Evolutionary conservation across 371 early-diverging fungal genomes (phyloP).

Genomic region (Catenaria anguillulae): DNA sequence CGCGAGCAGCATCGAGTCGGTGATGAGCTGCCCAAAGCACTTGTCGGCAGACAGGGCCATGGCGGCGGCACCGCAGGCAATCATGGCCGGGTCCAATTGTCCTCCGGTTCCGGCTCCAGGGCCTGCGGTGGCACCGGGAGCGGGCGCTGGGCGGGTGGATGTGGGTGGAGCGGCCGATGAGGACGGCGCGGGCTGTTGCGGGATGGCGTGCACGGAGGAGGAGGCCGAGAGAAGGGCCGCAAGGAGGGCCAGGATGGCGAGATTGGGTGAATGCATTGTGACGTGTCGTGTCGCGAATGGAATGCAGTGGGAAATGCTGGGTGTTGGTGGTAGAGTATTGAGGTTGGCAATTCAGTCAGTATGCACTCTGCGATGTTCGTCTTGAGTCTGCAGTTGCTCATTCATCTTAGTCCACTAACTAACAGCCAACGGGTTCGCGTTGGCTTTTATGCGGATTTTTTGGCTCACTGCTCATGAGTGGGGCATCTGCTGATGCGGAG

Average conservation of each 20-base stretch:
- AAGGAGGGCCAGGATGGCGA: background rate
- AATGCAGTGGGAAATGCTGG: too few relatives aligned
- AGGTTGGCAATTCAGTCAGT: too few relatives aligned
- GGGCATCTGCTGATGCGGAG: too few relatives aligned
- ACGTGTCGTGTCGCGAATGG: too few relatives aligned
- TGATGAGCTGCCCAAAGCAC: background rate
- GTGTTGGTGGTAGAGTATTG: too few relatives aligned
- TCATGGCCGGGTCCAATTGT: background rate
- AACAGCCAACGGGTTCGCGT: too few relatives aligned
- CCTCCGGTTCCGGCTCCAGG: background rate
- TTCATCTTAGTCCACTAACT: too few relatives aligned
- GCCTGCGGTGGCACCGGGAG: background rate
- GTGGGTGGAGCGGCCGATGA: background rate
- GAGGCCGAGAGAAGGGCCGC: background rate
- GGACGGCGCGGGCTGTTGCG: background rate
- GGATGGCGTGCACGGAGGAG: background rate
- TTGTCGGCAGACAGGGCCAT: background rate
- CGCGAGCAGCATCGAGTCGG: background rate
- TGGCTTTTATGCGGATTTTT: too few relatives aligned
- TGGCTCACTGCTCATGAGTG: too few relatives aligned
- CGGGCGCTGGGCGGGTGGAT: background rate
- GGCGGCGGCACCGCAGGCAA: background rate
- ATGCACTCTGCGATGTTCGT: too few relatives aligned
- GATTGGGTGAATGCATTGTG: background rate
- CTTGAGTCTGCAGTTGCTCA: too few relatives aligned